phyloP scores from a whole-genome alignment of 108 stramenopile genomes.

The Nannochloropsis salina region DNA sequence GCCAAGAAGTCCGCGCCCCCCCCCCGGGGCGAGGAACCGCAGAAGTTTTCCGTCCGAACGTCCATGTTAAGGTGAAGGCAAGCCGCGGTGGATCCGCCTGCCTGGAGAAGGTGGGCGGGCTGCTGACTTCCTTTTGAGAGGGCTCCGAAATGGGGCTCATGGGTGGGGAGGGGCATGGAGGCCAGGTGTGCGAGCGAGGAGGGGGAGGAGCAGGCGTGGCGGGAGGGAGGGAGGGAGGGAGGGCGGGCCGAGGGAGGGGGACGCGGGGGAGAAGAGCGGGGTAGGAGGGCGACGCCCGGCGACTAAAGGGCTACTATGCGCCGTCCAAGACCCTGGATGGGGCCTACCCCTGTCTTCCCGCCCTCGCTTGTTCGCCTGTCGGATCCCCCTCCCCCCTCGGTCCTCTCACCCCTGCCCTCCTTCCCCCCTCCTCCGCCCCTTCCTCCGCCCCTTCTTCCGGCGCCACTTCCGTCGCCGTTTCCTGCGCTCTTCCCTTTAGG shows the following conservation, averaged over 20 bases:
- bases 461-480: not conserved
- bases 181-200: not conserved
- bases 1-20: not conserved
- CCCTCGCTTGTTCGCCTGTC: not conserved
- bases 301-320: too few species aligned
- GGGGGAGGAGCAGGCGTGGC: not conserved
- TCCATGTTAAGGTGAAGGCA: too few species aligned
- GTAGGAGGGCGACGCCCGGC: not conserved
- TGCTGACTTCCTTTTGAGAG: too few species aligned
- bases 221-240: not conserved
- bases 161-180: not conserved
- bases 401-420: not conserved
- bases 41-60: too few species aligned
- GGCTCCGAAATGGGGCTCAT: too few species aligned
- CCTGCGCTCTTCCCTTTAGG: too few species aligned
- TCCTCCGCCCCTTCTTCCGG: not conserved
- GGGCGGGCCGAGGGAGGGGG: not conserved
- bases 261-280: not conserved
- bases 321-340: not conserved
- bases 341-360: too few species aligned
- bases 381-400: not conserved
- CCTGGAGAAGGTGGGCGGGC: too few species aligned
- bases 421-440: not conserved
- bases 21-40: too few species aligned
- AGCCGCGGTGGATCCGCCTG: too few species aligned